Evolutionary conservation across 2,329 filamentous ascomycete species (phyloP), one percentile per base, ranked within the genome.

Genomic region (Allantophomopsis cytisporea): DNA sequence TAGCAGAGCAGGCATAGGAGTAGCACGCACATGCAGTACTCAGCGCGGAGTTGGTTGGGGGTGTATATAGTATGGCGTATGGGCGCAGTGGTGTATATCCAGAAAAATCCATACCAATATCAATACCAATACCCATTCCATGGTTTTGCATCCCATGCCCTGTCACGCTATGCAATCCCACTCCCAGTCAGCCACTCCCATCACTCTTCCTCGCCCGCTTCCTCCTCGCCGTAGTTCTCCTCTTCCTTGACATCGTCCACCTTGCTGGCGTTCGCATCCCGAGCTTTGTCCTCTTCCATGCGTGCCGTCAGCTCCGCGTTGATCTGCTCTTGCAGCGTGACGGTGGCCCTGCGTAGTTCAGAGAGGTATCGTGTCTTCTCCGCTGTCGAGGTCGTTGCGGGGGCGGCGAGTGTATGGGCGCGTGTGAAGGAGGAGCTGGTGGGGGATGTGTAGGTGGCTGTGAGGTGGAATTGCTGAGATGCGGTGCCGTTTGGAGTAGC

Each of bases 221-320:
- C 73, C 57, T 94, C 86, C 58, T 94, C 87, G 36, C 86, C 87
- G 55, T 94, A 94, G 54, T 87, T 82, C 51, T 83, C 75, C 54
- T 86, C 83, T 53, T 79, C 76, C 45, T 71, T 69, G 10, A 58
- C 65, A 43, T 79, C 73, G 43, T 75, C 68, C 8, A 65, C 51
- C 7, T 40, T 56, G 58, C 40, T 58, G 55, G 40, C 60, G 57
- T 37, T 60, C 43, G 58, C 60, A 13, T 66, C 66, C 12, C 62
- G 60, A 7, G 60, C 61, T 53, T 79, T 81, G 54, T 87, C 82
- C 44, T 81, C 69, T 31, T 80, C 80, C 83, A 88, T 88, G 41
- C 78, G 74, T 39, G 64, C 56, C 5, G 83, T 88, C 43, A 89
- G 66, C 54, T 83, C 77, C 45, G 61, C 64, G 60, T 89, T 89